Evolutionary conservation across 345 rosid species (phyloP).

Genomic region (Moricandia moricandioides): DNA sequence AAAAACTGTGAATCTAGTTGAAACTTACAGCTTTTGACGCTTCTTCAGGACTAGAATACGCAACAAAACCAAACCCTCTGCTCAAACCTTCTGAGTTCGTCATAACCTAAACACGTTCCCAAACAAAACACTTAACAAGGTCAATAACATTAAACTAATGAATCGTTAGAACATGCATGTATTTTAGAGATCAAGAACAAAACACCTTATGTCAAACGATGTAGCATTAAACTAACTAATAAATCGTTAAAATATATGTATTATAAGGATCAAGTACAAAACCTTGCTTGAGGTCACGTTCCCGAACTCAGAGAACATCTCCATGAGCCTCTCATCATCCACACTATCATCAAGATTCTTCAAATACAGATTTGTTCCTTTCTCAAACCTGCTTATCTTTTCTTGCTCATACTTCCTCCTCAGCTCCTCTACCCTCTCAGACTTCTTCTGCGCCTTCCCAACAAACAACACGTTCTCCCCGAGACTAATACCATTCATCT

Average conservation of each 20-base stretch:
- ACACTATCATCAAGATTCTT: constrained; percentile 65
- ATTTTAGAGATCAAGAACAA: not conserved
- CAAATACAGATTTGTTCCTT: constrained; percentile 62
- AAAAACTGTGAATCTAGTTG: not conserved
- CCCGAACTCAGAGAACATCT: constrained; percentile 65
- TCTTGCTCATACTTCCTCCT: constrained; percentile 62
- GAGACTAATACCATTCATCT: constrained; percentile 50
- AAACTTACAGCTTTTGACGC: constrained; percentile 60
- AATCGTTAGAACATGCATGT: not conserved
- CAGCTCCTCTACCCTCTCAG: constrained; percentile 63
- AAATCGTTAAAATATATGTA: not conserved
- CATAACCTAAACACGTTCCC: constrained; percentile 47
- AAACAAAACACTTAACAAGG: not conserved
- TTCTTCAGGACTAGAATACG: constrained; percentile 63
- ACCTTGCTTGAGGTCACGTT: constrained; percentile 69
- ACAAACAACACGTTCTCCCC: constrained; percentile 60
- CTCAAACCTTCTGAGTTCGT: constrained; percentile 52
- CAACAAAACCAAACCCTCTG: constrained; percentile 77
- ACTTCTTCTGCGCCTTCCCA: constrained; percentile 70
- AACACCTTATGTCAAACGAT: not conserved
- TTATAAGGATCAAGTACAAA: not conserved
- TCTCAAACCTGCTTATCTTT: constrained; percentile 47
- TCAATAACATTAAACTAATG: not conserved
- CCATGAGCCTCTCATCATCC: constrained; percentile 56
- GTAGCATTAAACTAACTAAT: not conserved